phyloP scores from a whole-genome alignment of 2,329 filamentous ascomycete genomes.

The Emmonsiellopsis sp. region DNA sequence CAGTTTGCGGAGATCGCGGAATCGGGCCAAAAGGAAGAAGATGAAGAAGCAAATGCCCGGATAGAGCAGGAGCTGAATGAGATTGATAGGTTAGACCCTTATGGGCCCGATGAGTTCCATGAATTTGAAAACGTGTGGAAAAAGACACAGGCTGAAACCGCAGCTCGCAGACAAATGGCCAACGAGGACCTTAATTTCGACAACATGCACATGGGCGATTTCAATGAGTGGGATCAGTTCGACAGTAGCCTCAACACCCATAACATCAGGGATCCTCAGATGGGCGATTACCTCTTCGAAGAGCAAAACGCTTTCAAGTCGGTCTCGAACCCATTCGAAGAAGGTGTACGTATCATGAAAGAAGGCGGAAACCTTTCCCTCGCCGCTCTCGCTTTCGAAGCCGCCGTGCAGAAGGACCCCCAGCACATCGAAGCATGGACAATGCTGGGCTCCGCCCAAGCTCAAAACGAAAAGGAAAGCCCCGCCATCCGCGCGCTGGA shows the following conservation, averaged over 20 bases:
- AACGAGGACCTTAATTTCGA: slow-evolving; percentile 50
- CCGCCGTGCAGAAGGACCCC: slow-evolving; percentile 82
- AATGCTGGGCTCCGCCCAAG: slow-evolving; percentile 80
- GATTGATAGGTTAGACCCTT: slow-evolving; percentile 68
- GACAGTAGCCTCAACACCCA: slow-evolving; percentile 57
- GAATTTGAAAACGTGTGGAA: slow-evolving; percentile 74
- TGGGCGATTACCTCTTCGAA: slow-evolving; percentile 91
- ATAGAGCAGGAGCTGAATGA: slow-evolving; percentile 82
- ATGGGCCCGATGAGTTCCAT: slow-evolving; percentile 58
- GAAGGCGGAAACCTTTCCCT: slow-evolving; percentile 90
- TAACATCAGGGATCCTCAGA: slow-evolving; percentile 61
- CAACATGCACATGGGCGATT: slow-evolving; percentile 55
- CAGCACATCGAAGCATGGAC: slow-evolving; percentile 90
- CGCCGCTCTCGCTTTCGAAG: slow-evolving; percentile 89
- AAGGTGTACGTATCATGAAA: slow-evolving; percentile 86
- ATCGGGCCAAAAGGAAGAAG: slow-evolving; percentile 43
- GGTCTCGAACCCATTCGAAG: slow-evolving; percentile 75
- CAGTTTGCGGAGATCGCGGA: slow-evolving; percentile 83
- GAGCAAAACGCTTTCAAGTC: slow-evolving; percentile 83
- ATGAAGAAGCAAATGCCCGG: slow-evolving; percentile 58
- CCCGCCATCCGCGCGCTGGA: slow-evolving; percentile 91
- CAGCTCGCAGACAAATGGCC: slow-evolving; percentile 48
- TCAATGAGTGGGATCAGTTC: slow-evolving; percentile 71
- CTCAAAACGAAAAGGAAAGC: slow-evolving; percentile 97
- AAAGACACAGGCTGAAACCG: slow-evolving; percentile 37